phyloP scores from a whole-genome alignment of 805 yeast genomes.

The Ogataea allantospora region DNA sequence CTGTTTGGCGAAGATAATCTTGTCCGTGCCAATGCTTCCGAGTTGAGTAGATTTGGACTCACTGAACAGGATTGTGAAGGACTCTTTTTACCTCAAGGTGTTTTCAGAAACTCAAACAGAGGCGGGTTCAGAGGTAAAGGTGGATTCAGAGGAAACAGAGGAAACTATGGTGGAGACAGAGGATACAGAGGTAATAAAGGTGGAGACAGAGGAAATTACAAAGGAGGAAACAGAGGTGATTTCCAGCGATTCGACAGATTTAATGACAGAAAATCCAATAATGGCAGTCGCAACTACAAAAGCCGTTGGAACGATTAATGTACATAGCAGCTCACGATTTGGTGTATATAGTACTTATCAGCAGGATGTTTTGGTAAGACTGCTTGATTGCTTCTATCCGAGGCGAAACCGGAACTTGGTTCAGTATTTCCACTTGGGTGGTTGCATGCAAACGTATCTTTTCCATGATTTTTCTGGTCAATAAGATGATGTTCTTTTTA shows the following conservation, averaged over 20 bases:
- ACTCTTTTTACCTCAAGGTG: neutral
- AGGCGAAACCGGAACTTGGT: neutral
- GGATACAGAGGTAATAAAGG: neutral
- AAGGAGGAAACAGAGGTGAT: neutral
- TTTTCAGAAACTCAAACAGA: neutral
- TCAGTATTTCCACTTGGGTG: slow-evolving; percentile 5
- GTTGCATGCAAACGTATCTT: slow-evolving; percentile 15
- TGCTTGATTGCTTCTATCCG: neutral
- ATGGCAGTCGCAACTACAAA: neutral
- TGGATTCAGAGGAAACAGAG: neutral
- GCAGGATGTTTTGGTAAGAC: neutral
- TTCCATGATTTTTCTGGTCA: slow-evolving; percentile 36
- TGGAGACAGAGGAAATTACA: neutral
- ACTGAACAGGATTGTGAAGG: slow-evolving; percentile 17
- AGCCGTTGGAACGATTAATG: slow-evolving; percentile 1
- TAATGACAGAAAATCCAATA: neutral
- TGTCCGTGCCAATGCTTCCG: slow-evolving; percentile 18
- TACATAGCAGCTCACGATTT: slow-evolving; percentile 1
- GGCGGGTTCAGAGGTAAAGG: neutral
- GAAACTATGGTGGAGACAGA: neutral
- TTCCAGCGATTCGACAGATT: neutral
- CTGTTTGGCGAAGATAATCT: slow-evolving; percentile 22
- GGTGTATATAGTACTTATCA: neutral
- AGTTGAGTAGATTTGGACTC: slow-evolving; percentile 29
- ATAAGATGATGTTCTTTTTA: slow-evolving; percentile 29